Conservation (phyloP, 2,329 filamentous ascomycete genomes). For the Nannizziopsis arthrosporioides region DNA sequence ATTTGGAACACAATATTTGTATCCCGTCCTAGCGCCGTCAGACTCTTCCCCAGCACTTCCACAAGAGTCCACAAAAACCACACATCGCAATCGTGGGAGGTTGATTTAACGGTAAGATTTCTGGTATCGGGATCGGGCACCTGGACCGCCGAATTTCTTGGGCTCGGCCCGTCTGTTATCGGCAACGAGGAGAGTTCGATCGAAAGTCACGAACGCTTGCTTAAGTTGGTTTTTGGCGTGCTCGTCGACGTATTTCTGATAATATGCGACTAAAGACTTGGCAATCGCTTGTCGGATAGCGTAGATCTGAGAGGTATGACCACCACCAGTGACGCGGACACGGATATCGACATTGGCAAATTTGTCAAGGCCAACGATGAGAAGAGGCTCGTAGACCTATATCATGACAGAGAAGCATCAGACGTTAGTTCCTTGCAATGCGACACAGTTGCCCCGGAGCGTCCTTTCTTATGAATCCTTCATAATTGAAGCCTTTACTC, state of each 20-base stretch:
- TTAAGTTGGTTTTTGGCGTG: slow-evolving; percentile 99
- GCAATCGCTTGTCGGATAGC: slow-evolving; percentile 97
- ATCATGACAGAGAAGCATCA: slow-evolving; percentile 6
- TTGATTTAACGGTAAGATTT: slow-evolving; percentile 93
- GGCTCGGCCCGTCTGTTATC: slow-evolving; percentile 99
- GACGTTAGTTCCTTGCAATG: background rate
- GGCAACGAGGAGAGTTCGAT: slow-evolving; percentile 93
- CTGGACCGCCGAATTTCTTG: slow-evolving; percentile 79
- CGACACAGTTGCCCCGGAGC: background rate
- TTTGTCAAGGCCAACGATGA: slow-evolving; percentile 95
- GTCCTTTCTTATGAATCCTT: background rate
- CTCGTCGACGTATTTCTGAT: slow-evolving; percentile 99
- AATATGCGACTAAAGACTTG: slow-evolving; percentile 96
- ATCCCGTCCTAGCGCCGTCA: slow-evolving; percentile 11
- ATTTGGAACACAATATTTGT: slow-evolving; percentile 9
- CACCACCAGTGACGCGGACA: slow-evolving; percentile 90
- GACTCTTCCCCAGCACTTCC: slow-evolving; percentile 2
- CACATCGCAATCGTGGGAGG: slow-evolving; percentile 4
- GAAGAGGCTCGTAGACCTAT: slow-evolving; percentile 94
- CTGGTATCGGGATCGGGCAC: slow-evolving; percentile 94
- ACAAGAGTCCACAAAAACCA: slow-evolving; percentile 6
- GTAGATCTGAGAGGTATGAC: slow-evolving; percentile 95
- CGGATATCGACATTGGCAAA: slow-evolving; percentile 95
- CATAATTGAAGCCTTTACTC: slow-evolving; percentile 2
- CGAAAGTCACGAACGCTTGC: slow-evolving; percentile 90